These are phyloP conservation scores for Aspergillus campestris DNA, from an alignment of 495 filamentous ascomycete genomes.

Conservation along the genomic window DNA sequence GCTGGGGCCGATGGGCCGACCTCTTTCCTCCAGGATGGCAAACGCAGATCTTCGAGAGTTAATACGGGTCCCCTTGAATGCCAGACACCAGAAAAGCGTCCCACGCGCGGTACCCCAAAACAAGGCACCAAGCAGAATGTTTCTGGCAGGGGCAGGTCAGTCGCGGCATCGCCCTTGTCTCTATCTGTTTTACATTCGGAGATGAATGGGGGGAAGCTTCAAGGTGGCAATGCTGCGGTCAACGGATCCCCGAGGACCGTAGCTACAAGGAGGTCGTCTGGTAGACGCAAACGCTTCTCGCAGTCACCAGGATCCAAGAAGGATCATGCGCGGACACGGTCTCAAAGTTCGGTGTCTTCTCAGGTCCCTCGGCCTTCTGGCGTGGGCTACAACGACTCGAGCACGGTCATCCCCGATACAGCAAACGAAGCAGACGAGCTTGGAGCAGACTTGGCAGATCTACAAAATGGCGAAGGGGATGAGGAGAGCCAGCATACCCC, in stretches of 20 bases:
- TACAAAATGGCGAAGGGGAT: slow-evolving; percentile 8
- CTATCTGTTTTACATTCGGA: slow-evolving; percentile 25
- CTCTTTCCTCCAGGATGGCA: slow-evolving; percentile 71
- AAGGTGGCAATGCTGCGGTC: slow-evolving; percentile 21
- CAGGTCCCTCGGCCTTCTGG: slow-evolving; percentile 9
- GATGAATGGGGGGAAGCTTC: slow-evolving; percentile 24
- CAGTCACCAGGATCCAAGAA: slow-evolving; percentile 25
- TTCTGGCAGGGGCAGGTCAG: slow-evolving; percentile 16
- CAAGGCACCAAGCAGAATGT: slow-evolving; percentile 17
- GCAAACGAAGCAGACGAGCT: slow-evolving; percentile 3
- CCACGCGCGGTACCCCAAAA: slow-evolving; percentile 39
- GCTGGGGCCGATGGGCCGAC: slow-evolving; percentile 79
- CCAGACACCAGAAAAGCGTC: slow-evolving; percentile 57
- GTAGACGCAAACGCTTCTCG: slow-evolving; percentile 19
- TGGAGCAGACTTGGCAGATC: not conserved
- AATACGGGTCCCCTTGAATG: slow-evolving; percentile 65
- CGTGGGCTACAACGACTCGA: slow-evolving; percentile 15
- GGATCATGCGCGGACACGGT: slow-evolving; percentile 22
- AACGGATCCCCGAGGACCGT: slow-evolving; percentile 28
- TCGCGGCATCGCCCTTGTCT: slow-evolving; percentile 27
- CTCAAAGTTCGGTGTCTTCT: slow-evolving; percentile 22
- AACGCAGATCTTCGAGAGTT: slow-evolving; percentile 76
- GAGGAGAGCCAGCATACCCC: slow-evolving; percentile 25
- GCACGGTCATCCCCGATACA: slow-evolving; percentile 9
- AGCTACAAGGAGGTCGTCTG: slow-evolving; percentile 14